Conservation (phyloP, 371 early-diverging fungal species). For the Haplosporangium sp. region DNA sequence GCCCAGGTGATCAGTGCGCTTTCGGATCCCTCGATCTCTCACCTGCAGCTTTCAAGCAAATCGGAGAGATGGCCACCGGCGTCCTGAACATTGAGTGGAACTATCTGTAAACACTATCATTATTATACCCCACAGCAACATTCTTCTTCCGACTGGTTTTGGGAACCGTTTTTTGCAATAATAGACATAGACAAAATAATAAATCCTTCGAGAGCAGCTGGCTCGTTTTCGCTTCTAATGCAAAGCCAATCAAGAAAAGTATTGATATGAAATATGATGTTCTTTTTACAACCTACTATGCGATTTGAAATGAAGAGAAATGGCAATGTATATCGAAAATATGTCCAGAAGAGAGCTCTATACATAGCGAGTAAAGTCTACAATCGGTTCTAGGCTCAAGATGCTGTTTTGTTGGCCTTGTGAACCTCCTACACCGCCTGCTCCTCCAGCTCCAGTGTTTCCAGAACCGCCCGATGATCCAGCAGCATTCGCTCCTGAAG, state of each 20-base stretch:
- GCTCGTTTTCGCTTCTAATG: too few species aligned
- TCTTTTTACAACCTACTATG: too few species aligned
- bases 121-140: slow-evolving; percentile 2
- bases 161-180: not conserved
- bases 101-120: slow-evolving; percentile 29
- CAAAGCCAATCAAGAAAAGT: too few species aligned
- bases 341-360: slow-evolving; percentile 18
- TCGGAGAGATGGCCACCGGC: slow-evolving; percentile 27
- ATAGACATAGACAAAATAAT: not conserved
- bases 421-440: not conserved
- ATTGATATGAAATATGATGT: too few species aligned
- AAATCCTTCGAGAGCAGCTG: not conserved
- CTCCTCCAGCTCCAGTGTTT: slow-evolving; percentile 5
- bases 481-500: slow-evolving; percentile 3
- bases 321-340: too few species aligned
- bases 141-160: not conserved
- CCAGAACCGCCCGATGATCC: too few species aligned
- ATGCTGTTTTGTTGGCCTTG: slow-evolving; percentile 38
- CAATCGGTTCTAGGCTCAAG: slow-evolving; percentile 60
- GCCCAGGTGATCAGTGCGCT: slow-evolving; percentile 43
- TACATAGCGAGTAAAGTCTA: slow-evolving; percentile 73
- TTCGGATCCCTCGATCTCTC: slow-evolving; percentile 45
- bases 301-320: too few species aligned
- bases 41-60: slow-evolving; percentile 38
- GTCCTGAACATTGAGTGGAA: slow-evolving; percentile 46